Evolutionary conservation across 257 asterid species (phyloP).

Genomic region (Fraxinus excelsior): DNA sequence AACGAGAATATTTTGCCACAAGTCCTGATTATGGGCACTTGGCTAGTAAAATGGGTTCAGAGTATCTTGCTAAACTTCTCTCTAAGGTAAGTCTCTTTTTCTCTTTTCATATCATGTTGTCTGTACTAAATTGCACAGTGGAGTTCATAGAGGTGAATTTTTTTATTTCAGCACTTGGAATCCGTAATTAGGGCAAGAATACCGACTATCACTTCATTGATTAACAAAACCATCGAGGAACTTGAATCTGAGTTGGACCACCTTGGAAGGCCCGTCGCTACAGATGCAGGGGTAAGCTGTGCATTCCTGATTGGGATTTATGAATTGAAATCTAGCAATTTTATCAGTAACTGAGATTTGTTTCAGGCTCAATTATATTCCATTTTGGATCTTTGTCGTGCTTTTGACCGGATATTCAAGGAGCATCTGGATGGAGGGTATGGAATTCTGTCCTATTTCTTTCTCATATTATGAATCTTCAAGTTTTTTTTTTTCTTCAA

Average conservation of each 20-base stretch:
- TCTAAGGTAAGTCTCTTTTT: slow-evolving; percentile 54
- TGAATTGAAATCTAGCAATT: slow-evolving; percentile 8
- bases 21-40: slow-evolving; percentile 89
- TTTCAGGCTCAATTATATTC: slow-evolving; percentile 92
- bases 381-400: slow-evolving; percentile 96
- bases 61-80: slow-evolving; percentile 91
- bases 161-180: slow-evolving; percentile 79
- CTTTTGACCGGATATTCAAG: slow-evolving; percentile 88
- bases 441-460: slow-evolving; percentile 25
- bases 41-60: slow-evolving; percentile 89
- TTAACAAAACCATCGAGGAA: slow-evolving; percentile 79
- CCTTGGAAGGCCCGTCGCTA: slow-evolving; percentile 86
- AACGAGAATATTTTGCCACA: slow-evolving; percentile 80
- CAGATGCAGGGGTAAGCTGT: slow-evolving; percentile 89
- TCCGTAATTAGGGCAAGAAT: slow-evolving; percentile 75
- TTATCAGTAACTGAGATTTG: slow-evolving; percentile 22
- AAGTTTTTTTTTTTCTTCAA: background rate
- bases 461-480: slow-evolving; percentile 6
- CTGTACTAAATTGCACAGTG: slow-evolving; percentile 18
- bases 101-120: slow-evolving; percentile 1
- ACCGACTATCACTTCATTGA: slow-evolving; percentile 81
- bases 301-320: slow-evolving; percentile 20
- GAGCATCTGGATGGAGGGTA: slow-evolving; percentile 99
- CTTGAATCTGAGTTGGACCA: slow-evolving; percentile 92
- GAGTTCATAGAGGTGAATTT: slow-evolving; percentile 20